These are phyloP conservation scores for Epichloe aotearoae DNA, from an alignment of 2,329 filamentous ascomycete species.

Conservation along the genomic window DNA sequence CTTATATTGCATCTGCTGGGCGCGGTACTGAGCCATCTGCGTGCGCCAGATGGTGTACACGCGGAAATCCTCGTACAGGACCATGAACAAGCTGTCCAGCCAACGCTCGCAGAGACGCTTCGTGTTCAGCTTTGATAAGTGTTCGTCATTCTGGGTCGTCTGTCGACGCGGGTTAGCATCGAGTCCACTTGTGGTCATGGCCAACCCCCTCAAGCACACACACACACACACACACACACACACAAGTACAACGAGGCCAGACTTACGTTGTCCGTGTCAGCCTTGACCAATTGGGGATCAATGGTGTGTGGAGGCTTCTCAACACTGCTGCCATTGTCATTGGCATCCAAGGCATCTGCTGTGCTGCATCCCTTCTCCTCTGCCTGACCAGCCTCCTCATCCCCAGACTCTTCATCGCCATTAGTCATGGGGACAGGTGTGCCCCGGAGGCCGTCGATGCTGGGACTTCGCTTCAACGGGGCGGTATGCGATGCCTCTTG, in stretches of 20 bases:
- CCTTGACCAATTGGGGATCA: constrained; percentile 63
- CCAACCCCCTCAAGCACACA: not conserved
- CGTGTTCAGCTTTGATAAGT: constrained; percentile 86
- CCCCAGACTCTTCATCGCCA: constrained; percentile 26
- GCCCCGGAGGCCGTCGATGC: constrained; percentile 64
- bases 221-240: not conserved
- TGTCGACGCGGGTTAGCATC: constrained; percentile 15
- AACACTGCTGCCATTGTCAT: constrained; percentile 32
- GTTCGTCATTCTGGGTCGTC: constrained; percentile 51
- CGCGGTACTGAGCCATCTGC: constrained; percentile 89
- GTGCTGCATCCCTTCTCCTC: constrained; percentile 19
- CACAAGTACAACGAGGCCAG: not conserved
- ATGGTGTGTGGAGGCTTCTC: constrained; percentile 73
- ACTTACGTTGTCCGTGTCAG: constrained; percentile 57
- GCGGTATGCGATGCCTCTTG: constrained; percentile 40
- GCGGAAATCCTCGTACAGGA: constrained; percentile 90
- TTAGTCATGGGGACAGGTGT: constrained; percentile 48
- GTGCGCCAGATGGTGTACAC: constrained; percentile 99
- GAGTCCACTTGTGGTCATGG: not conserved
- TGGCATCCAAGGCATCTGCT: constrained; percentile 21
- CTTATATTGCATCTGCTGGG: constrained; percentile 89
- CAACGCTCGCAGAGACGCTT: constrained; percentile 95
- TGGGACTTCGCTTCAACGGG: constrained; percentile 54
- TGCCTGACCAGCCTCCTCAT: constrained; percentile 18
- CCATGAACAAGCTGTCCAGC: constrained; percentile 99